Percentiles rank a stretch among this genome's conserved stretches.
Conservation (phyloP, 192 early-diverging fungal genomes). For the Entomortierella chlamydospora region DNA sequence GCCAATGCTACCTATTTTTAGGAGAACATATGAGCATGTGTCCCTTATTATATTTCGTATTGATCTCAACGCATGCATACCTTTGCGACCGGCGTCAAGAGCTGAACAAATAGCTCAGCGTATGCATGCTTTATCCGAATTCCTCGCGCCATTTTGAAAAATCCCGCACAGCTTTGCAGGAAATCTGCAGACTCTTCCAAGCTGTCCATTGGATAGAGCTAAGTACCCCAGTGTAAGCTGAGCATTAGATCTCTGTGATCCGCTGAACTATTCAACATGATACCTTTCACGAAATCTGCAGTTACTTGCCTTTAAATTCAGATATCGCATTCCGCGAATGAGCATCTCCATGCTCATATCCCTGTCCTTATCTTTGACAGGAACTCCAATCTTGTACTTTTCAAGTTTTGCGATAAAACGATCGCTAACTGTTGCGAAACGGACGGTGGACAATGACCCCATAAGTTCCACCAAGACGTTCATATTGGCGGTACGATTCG, state of each 20-base stretch:
- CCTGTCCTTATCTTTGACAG: constrained; percentile 64
- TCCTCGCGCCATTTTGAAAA: constrained; percentile 86
- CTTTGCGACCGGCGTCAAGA: constrained; percentile 90
- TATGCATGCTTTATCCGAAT: constrained; percentile 91
- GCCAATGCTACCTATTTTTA: constrained; percentile 79
- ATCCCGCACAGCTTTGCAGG: constrained; percentile 87
- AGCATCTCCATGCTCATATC: constrained; percentile 88
- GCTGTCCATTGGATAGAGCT: constrained; percentile 93
- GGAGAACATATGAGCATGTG: not conserved
- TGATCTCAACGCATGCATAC: too few species aligned
- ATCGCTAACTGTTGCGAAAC: constrained; percentile 94
- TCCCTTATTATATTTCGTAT: not conserved
- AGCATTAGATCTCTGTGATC: constrained; percentile 11
- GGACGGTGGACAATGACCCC: constrained; percentile 87
- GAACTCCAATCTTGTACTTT: constrained; percentile 69
- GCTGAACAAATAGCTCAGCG: constrained; percentile 88
- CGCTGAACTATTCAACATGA: too few species aligned
- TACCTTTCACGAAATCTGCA: too few species aligned
- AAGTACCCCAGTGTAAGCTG: not conserved
- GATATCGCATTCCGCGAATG: constrained; percentile 89
- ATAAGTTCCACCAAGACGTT: constrained; percentile 94
- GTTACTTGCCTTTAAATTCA: constrained; percentile 82
- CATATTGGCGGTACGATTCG: constrained; percentile 88
- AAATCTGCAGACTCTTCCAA: constrained; percentile 97
- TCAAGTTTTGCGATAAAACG: constrained; percentile 92